Conservation (phyloP, 305 asterid genomes). For the Fraxinus sp. region DNA sequence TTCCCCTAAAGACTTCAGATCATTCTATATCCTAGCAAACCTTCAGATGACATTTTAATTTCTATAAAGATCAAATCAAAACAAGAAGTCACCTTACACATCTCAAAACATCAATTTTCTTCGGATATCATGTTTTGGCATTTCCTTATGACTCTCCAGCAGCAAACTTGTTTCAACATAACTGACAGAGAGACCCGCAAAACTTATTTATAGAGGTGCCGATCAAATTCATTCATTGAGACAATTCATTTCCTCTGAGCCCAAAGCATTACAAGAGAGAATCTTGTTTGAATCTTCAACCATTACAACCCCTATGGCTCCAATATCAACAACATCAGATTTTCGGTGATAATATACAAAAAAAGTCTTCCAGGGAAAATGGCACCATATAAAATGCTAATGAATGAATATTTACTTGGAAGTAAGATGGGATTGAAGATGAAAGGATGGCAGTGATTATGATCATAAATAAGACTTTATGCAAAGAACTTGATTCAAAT, state of each 20-base stretch:
- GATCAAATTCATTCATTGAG: slow-evolving; percentile 14
- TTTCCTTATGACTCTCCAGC: neutral
- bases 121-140: neutral
- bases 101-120: neutral
- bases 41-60: neutral
- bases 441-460: neutral
- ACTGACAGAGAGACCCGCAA: neutral
- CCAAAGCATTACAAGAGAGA: slow-evolving; percentile 91
- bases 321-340: too few relatives aligned
- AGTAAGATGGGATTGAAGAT: neutral
- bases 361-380: neutral
- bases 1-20: neutral
- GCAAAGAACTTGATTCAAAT: neutral
- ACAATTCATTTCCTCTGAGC: slow-evolving; percentile 43
- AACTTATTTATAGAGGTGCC: neutral
- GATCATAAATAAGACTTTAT: neutral
- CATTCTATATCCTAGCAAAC: neutral
- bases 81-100: neutral
- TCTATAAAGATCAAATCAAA: neutral
- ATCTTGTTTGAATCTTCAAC: too few relatives aligned
- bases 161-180: neutral
- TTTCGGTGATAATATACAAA: neutral
- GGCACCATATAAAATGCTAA: neutral
- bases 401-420: neutral
- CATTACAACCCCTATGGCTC: too few relatives aligned